Base-by-base conservation (phyloP, 2,329 filamentous ascomycete species). In the Leptographium galeiforme region DNA sequence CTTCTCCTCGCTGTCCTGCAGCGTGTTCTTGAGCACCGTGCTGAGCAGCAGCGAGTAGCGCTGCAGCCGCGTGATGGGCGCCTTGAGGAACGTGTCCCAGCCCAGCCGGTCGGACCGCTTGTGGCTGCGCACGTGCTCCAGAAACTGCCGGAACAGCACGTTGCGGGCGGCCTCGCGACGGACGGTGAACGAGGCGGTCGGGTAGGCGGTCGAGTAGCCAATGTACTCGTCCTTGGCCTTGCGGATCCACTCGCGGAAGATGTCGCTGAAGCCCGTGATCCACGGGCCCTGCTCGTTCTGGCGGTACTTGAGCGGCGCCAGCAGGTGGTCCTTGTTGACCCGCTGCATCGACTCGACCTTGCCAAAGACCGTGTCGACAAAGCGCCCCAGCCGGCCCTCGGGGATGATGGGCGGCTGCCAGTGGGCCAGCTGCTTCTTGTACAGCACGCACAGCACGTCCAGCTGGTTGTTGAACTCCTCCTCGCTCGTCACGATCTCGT, bases 221-320 rank as follows among this genome's bases (percentile, higher is more conserved):
- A 96, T 82, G 65, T 97, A 98, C 12, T 88, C 85, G 2, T 78
- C 73, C 66, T 85, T 89, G 36, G 93, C 93, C 67, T 96, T 97
- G 58, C 93, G 81, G 57, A 97, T 95, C 93, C 93, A 98, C 70
- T 98, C 93, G 55, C 93, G 78, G 73, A 98, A 97, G 50, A 98
- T 88, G 63, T 97, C 93, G 64, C 90, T 96, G 69, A 96, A 96
- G 4, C 93, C 93, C 13, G 80, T 76, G 55, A 98, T 84, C 82
- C 89, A 98, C 0, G 93, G 93, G 0, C 93, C 93, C 70, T 98
- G 91, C 65, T 97, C 93, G 63, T 93, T 87, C 66, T 98, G 93
- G 32, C 93, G 82, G 65, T 97, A 98, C 64, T 97, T 97, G 61
- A 98, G 78, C 66, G 96, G 91, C 2, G 91, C 86, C 30, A 98